Conservation (phyloP, 2,329 filamentous ascomycete species). For the Colletotrichum lentis region DNA sequence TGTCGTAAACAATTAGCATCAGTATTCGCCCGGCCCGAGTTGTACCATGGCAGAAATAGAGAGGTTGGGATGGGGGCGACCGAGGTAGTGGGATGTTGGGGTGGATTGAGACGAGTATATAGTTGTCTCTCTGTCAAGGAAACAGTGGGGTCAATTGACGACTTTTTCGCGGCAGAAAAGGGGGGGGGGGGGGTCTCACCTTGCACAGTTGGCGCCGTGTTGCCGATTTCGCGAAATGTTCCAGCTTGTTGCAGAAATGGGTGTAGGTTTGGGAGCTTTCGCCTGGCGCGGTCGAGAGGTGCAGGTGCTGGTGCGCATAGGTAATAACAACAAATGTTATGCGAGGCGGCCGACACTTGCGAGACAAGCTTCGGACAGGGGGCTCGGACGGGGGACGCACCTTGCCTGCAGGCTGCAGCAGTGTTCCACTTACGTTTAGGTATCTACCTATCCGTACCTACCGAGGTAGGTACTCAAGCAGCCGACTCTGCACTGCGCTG, state of each 20-base stretch:
- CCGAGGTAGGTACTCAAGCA: too few species aligned
- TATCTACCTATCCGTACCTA: not conserved
- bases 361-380: slow-evolving; percentile 35
- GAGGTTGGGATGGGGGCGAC: slow-evolving; percentile 32
- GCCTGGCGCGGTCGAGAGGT: slow-evolving; percentile 30
- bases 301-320: slow-evolving; percentile 11
- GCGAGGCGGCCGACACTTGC: slow-evolving; percentile 33
- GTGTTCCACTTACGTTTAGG: slow-evolving; percentile 8
- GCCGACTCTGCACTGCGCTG: too few species aligned
- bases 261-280: slow-evolving; percentile 16
- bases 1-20: slow-evolving; percentile 64
- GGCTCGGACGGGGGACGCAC: slow-evolving; percentile 4
- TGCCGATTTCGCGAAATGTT: slow-evolving; percentile 19
- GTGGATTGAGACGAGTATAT: not conserved
- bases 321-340: slow-evolving; percentile 35
- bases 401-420: not conserved
- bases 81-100: not conserved
- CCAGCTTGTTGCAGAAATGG: slow-evolving; percentile 17
- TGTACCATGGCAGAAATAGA: slow-evolving; percentile 15
- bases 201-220: slow-evolving; percentile 19
- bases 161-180: slow-evolving; percentile 8
- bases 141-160: slow-evolving; percentile 20
- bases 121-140: not conserved
- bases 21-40: slow-evolving; percentile 20
- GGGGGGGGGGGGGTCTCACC: slow-evolving; percentile 30